Conservation (phyloP, 805 yeast genomes). For the Yarrowia hollandica region DNA sequence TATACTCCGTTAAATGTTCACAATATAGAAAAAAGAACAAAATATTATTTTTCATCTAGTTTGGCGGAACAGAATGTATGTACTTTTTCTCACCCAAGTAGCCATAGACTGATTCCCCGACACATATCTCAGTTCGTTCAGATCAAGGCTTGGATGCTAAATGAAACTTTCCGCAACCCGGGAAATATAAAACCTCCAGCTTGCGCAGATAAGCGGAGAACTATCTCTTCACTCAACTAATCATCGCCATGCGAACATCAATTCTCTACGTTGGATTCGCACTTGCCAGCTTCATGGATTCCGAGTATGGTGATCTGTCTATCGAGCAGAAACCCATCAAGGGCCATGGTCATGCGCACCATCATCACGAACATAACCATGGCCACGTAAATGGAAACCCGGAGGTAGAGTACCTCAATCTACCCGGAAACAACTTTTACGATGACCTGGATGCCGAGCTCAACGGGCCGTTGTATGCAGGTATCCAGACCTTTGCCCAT, state of each 20-base stretch:
- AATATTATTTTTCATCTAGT: no score
- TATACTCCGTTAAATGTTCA: not conserved
- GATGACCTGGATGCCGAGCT: conserved; percentile 24
- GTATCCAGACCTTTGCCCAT: conserved; percentile 63
- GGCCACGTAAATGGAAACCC: not conserved
- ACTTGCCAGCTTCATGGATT: conserved; percentile 22
- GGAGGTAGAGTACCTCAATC: conserved; percentile 5
- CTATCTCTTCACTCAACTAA: not conserved
- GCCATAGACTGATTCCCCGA: no score
- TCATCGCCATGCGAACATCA: conserved; percentile 5
- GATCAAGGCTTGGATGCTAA: not conserved
- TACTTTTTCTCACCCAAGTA: no score
- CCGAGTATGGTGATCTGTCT: conserved; percentile 23
- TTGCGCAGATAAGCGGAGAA: not conserved
- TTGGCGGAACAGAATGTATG: no score
- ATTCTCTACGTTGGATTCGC: not conserved
- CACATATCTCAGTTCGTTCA: not conserved
- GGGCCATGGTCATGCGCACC: conserved; percentile 4
- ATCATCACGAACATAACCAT: conserved; percentile 3
- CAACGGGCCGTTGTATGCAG: conserved; percentile 36
- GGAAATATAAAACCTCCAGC: not conserved
- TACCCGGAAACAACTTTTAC: conserved; percentile 4
- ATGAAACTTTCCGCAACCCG: conserved; percentile 12
- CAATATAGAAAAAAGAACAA: not conserved
- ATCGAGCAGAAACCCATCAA: conserved; percentile 18